These are phyloP conservation scores for Neckera pumila DNA, from an alignment of 225 moss, liverwort and hornwort species.

Conservation along the genomic window DNA sequence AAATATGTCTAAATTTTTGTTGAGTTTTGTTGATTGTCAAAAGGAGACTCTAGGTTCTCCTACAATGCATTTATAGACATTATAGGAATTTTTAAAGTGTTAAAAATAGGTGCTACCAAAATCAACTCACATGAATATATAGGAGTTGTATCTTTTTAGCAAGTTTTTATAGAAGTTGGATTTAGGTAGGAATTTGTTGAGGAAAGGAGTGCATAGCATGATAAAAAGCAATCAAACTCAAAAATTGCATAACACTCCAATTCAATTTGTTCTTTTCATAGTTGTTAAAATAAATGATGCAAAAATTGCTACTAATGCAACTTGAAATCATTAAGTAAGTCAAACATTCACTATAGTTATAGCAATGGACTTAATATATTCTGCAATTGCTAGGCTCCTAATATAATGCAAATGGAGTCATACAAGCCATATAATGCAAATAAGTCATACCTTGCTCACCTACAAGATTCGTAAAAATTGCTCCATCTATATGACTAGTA, in stretches of 20 bases:
- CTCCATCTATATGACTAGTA: neutral
- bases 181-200: neutral
- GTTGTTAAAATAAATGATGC: neutral
- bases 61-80: neutral
- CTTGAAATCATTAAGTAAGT: neutral
- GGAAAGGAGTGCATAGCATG: neutral
- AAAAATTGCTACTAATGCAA: neutral
- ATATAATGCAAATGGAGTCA: neutral
- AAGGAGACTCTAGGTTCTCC: rapidly evolving
- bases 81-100: neutral
- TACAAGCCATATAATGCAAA: too few relatives aligned
- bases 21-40: neutral
- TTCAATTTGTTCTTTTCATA: neutral
- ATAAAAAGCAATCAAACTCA: neutral
- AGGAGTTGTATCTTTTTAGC: neutral
- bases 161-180: neutral
- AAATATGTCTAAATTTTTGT: too few relatives aligned
- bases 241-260: neutral
- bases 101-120: neutral
- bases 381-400: neutral
- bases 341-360: neutral
- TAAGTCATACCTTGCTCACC: neutral
- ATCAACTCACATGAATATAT: neutral
- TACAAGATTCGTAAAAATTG: neutral
- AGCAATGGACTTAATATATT: too few relatives aligned